phyloP scores from a whole-genome alignment of 306 rosid species.

The Corylus avellana region DNA sequence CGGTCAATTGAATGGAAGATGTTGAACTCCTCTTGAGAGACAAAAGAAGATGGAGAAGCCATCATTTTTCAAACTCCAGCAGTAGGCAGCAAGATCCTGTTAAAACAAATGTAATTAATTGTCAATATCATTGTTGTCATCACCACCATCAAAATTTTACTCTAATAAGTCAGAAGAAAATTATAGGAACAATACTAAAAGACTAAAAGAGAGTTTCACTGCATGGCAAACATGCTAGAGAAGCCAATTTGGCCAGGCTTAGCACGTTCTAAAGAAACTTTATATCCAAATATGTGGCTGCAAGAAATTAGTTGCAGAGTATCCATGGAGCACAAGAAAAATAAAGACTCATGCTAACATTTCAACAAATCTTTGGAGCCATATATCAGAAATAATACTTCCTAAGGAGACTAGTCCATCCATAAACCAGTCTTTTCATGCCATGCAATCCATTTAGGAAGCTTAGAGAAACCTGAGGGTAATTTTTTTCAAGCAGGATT shows the following conservation, averaged over 20 bases:
- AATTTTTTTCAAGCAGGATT: too few relatives aligned
- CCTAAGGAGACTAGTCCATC: too few relatives aligned
- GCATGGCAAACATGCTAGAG: not conserved
- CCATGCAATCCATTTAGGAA: not conserved
- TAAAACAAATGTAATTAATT: not conserved
- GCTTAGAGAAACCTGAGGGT: not conserved
- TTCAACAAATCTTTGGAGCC: not conserved
- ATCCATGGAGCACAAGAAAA: not conserved
- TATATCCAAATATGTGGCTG: not conserved
- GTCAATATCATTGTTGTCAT: not conserved
- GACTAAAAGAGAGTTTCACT: not conserved
- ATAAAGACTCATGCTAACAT: not conserved
- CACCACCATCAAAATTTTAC: not conserved
- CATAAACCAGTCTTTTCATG: not conserved
- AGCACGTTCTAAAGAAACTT: not conserved
- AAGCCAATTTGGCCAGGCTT: not conserved
- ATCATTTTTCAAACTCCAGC: not conserved
- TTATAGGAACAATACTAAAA: not conserved
- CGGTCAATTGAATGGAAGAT: constrained; percentile 60
- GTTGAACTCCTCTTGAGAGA: constrained; percentile 50
- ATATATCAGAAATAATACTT: not conserved
- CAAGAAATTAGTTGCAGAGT: not conserved
- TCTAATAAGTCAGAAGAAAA: not conserved
- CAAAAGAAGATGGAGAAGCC: constrained; percentile 15
- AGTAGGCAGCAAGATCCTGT: not conserved